Evolutionary conservation across 768 basidiomycete genomes (phyloP).

Genomic region (Pleurotus giganteus): DNA sequence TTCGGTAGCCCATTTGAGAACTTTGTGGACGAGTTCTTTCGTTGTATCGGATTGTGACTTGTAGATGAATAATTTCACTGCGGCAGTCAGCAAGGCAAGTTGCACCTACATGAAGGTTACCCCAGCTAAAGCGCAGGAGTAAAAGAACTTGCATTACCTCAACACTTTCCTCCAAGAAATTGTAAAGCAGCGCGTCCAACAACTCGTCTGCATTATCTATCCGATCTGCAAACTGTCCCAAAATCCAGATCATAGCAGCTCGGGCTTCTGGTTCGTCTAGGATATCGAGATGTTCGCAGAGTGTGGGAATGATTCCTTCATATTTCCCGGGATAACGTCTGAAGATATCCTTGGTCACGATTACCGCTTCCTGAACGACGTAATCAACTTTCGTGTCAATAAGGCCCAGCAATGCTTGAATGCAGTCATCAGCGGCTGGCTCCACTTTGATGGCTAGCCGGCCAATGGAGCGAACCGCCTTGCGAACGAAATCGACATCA

Average conservation of each 20-base stretch:
- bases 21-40: constrained; percentile 90
- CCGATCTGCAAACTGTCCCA: constrained; percentile 93
- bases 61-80: constrained; percentile 95
- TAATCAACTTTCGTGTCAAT: constrained; percentile 94
- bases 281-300: constrained; percentile 89
- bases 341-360: constrained; percentile 98
- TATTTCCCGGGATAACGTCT: constrained; percentile 95
- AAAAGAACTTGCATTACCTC: constrained; percentile 56
- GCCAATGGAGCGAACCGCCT: constrained; percentile 96
- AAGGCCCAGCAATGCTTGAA: constrained; percentile 78
- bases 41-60: constrained; percentile 79
- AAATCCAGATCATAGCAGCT: constrained; percentile 96
- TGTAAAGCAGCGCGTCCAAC: constrained; percentile 86
- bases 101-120: constrained; percentile 65
- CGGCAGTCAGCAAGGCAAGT: constrained; percentile 88
- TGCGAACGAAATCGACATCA: constrained; percentile 96
- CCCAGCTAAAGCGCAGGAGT: neutral
- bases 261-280: constrained; percentile 97
- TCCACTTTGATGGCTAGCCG: constrained; percentile 98
- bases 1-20: constrained; percentile 96
- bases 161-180: constrained; percentile 89
- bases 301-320: constrained; percentile 90
- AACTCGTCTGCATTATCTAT: constrained; percentile 97
- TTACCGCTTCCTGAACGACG: constrained; percentile 95
- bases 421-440: constrained; percentile 85